Base-by-base conservation (phyloP, 768 basidiomycete species). In the Naganishia onofrii region DNA sequence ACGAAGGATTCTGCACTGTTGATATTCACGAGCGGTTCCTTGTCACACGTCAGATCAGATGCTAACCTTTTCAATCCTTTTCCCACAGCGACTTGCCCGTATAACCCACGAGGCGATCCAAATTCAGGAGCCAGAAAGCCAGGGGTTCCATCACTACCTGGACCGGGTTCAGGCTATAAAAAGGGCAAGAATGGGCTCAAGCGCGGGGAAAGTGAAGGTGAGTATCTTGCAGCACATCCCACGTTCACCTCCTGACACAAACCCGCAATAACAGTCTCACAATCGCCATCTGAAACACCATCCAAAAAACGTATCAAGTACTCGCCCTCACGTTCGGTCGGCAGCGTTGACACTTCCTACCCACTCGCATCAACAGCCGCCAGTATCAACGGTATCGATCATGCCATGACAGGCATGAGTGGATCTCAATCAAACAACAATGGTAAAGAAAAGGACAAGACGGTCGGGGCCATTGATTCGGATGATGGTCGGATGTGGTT, bases 371-470 rank as follows among this genome's bases (percentile, higher is more conserved):
- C 48, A 12, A 51, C 48, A 26, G 48, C 48, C 48, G 48, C 48
- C 23, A 36, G 29, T 29, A 57, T 32, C 55, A 36, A 36, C 55
- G 34, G 34, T n/a, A 57, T 48, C 44, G 44, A 48, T 52, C 44
- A 21, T 5, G 38, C 63, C 26, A 28, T 36, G 29, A 48, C 42
- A 3, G n/a, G 26, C 23, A 23, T 36, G 63, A 36, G n/a, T 15
- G 26, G 38, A 12, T 42, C 63, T 6, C 57, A 38, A 15, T 34
- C 54, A 34, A 34, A 55, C 17, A 26, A 28, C 48, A 26, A 23
- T 34, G 34, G 28, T 42, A 32, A 28, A 26, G 51, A 32, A 32
- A 38, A 54, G 51, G 80, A 58, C 57, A 58, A 58, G 57, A 58
- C 57, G 57, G 57, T 38, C 57, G 63, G 63, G 4, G 31, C 34